Conservation (phyloP, 306 rosid species). For the Morella rubra region DNA sequence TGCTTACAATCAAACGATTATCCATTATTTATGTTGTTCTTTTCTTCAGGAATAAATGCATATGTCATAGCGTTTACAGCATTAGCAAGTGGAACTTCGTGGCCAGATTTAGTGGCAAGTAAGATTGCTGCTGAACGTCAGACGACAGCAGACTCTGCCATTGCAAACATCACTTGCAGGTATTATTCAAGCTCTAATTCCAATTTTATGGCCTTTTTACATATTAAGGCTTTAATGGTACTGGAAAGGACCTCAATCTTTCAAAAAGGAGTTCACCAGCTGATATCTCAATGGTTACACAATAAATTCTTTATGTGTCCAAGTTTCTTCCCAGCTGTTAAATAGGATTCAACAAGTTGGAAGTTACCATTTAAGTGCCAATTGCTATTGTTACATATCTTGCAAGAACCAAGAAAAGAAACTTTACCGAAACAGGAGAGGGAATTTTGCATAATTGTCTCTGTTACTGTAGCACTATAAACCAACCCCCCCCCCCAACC, state of each 20-base stretch:
- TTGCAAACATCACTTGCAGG: slow-evolving; percentile 99
- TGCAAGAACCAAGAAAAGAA: not conserved
- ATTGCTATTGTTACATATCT: not conserved
- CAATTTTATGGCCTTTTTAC: slow-evolving; percentile 19
- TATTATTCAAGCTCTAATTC: slow-evolving; percentile 34
- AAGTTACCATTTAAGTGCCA: not conserved
- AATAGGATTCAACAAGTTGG: not conserved
- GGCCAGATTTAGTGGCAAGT: slow-evolving; percentile 99
- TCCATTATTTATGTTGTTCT: slow-evolving; percentile 11
- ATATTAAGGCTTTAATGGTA: slow-evolving; percentile 9
- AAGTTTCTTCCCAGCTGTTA: slow-evolving; percentile 7
- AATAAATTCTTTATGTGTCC: not conserved
- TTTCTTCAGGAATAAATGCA: slow-evolving; percentile 76
- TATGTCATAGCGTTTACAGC: slow-evolving; percentile 96
- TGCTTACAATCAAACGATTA: slow-evolving; percentile 2
- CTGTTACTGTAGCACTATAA: too few species aligned
- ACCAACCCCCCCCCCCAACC: too few species aligned
- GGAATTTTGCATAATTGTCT: too few species aligned
- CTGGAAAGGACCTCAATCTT: slow-evolving; percentile 16
- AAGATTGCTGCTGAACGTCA: slow-evolving; percentile 98
- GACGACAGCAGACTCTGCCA: slow-evolving; percentile 90
- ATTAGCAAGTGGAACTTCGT: slow-evolving; percentile 87
- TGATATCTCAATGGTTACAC: slow-evolving; percentile 14
- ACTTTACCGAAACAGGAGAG: not conserved
- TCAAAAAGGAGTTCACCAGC: slow-evolving; percentile 15